phyloP scores from a whole-genome alignment of 2,329 filamentous ascomycete species.

The Colletotrichum horii region DNA sequence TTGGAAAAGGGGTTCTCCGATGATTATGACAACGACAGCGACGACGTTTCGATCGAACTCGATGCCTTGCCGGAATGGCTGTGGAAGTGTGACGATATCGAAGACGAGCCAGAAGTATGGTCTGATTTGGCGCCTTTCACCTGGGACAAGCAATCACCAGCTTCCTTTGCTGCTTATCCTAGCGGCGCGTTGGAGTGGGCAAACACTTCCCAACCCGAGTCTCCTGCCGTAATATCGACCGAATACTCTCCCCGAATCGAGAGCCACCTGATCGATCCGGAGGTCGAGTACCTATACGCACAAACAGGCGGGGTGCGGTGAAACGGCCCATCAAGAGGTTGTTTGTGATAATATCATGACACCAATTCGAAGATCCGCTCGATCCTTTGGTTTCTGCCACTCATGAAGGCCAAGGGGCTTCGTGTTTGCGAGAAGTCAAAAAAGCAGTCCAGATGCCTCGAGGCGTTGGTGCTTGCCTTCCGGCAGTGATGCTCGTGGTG shows the following conservation, averaged over 20 bases:
- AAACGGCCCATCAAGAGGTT: background rate
- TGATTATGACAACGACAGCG: slow-evolving; percentile 10
- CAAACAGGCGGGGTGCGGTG: background rate
- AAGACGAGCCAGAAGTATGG: slow-evolving; percentile 4
- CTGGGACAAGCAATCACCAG: slow-evolving; percentile 1
- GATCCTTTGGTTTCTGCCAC: background rate
- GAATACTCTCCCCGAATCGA: background rate
- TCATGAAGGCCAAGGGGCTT: background rate
- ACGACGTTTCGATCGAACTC: background rate
- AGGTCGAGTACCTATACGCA: background rate
- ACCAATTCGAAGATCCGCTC: background rate
- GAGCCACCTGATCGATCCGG: background rate
- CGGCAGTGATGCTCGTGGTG: background rate
- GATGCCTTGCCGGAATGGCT: slow-evolving; percentile 20
- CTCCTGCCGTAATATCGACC: background rate
- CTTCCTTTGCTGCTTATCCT: background rate
- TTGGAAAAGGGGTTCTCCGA: slow-evolving; percentile 1
- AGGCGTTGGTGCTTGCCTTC: background rate
- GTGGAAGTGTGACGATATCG: slow-evolving; percentile 10
- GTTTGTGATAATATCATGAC: background rate
- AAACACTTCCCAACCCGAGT: slow-evolving; percentile 1
- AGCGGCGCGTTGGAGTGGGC: background rate
- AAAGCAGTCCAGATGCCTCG: background rate
- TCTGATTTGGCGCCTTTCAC: background rate
- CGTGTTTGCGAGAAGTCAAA: background rate